Evolutionary conservation across 805 yeast genomes (phyloP), one percentile per base, ranked within the genome.

Genomic region (Pichia nanzhaoensis): DNA sequence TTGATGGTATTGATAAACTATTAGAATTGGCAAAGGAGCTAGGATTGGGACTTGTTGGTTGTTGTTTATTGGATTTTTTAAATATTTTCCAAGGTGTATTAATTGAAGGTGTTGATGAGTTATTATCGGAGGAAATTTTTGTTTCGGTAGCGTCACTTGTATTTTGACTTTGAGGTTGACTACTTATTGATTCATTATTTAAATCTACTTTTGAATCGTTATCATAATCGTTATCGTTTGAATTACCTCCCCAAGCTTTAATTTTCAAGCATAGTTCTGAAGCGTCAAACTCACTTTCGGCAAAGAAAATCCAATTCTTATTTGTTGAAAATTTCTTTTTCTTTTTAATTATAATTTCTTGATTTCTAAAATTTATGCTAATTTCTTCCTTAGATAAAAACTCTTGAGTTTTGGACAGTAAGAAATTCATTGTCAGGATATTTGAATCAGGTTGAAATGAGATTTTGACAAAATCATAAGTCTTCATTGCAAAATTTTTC

Each of bases 231-330:
- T 41, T 21, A 8, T 46, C 53, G 18, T 17, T 17, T 1, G 31
- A 10, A 4, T 32, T 12, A 18, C 34, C 45, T 5, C 45, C 20
- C 53, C 51, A 50, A 8, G 24, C 19, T 17, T 24, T 42, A 3
- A 50, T 19, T 28, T 38, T 51, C 46, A 42, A 36, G 40, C 64
- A 66, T 56, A 50, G 28, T 6, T 57, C 57, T 20, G 55, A 57
- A 7, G 63, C 65, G 56, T 88, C 95, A 22, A 70, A 73, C 37
- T 83, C 83, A 8, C 83, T 78, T 59, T 89, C 95, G 2, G 93
- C 83, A 61, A 95, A 86, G 43, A 88, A 74, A 41, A 77, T 73
- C 45, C 57, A 56, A 20, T 46, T 53, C 41, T 55, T 61, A 41
- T 48, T 55, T 6, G 68, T 56, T 18, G 66, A 54, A 22, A 61